These are phyloP conservation scores for Thecaphora frezii DNA, from an alignment of 1,284 basidiomycete genomes.

Conservation along the genomic window DNA sequence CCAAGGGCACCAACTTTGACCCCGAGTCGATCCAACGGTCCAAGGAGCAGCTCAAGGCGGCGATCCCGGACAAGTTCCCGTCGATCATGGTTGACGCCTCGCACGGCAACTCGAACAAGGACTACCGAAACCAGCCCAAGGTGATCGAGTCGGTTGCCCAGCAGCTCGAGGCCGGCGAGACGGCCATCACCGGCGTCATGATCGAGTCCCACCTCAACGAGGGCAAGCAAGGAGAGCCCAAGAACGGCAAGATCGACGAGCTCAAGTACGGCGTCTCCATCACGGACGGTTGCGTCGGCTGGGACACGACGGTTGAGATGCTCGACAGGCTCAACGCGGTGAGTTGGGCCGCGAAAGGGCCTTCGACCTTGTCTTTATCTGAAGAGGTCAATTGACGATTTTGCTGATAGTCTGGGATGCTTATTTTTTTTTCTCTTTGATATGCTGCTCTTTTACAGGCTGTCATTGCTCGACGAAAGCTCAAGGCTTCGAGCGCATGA, in stretches of 20 bases:
- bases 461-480: neutral
- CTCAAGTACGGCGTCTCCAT: conserved; percentile 58
- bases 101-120: conserved; percentile 59
- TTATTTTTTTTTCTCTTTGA: neutral
- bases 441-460: neutral
- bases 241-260: conserved; percentile 47
- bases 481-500: neutral
- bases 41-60: conserved; percentile 67
- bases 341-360: too few species aligned
- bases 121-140: conserved; percentile 59
- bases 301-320: conserved; percentile 70
- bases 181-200: conserved; percentile 89
- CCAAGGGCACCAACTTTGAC: conserved; percentile 65
- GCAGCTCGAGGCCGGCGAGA: conserved; percentile 77
- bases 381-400: too few species aligned
- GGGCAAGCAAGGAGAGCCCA: conserved; percentile 58
- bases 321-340: conserved; percentile 58
- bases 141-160: conserved; percentile 73
- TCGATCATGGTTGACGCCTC: conserved; percentile 58
- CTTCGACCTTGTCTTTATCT: too few species aligned
- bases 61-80: conserved; percentile 46
- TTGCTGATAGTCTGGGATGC: neutral
- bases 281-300: conserved; percentile 76
- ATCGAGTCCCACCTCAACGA: conserved; percentile 88
- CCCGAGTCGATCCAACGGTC: conserved; percentile 73